Conservation (phyloP, 495 filamentous ascomycete species). For the Penicillium herquei region DNA sequence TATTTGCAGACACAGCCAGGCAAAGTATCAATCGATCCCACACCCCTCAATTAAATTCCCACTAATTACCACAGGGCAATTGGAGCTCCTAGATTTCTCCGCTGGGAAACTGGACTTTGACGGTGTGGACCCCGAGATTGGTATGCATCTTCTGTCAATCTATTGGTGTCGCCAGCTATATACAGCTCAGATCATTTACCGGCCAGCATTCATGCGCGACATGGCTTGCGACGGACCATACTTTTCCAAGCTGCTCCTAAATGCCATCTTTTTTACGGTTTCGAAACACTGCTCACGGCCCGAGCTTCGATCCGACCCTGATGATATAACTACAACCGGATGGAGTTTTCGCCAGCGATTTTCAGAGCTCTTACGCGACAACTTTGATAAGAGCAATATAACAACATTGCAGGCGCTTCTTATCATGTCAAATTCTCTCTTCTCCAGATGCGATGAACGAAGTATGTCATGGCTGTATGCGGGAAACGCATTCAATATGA, state of each 20-base stretch:
- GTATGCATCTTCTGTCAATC: constrained; percentile 37
- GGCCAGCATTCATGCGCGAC: constrained; percentile 33
- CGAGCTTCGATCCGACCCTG: constrained; percentile 33
- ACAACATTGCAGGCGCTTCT: constrained; percentile 46
- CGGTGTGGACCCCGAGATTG: constrained; percentile 36
- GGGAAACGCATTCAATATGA: constrained; percentile 44
- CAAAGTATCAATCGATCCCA: constrained; percentile 17
- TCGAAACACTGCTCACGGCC: constrained; percentile 34
- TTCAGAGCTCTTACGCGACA: constrained; percentile 35
- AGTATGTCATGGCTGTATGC: constrained; percentile 47
- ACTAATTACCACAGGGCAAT: constrained; percentile 21
- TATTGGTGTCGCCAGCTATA: constrained; percentile 42
- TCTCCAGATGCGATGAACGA: constrained; percentile 38
- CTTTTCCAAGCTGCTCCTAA: constrained; percentile 45
- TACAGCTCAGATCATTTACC: constrained; percentile 31
- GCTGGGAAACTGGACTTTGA: constrained; percentile 38
- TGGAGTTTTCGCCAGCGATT: constrained; percentile 37
- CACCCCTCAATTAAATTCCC: background rate
- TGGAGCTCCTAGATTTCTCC: constrained; percentile 29
- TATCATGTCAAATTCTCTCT: constrained; percentile 40
- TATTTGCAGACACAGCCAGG: constrained; percentile 30
- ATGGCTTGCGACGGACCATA: constrained; percentile 43
- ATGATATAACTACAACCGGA: constrained; percentile 35
- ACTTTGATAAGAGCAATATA: constrained; percentile 41
- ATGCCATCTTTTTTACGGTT: constrained; percentile 44